Evolutionary conservation across 371 early-diverging fungal genomes (phyloP).

Genomic region (Apophysomyces variabilis): DNA sequence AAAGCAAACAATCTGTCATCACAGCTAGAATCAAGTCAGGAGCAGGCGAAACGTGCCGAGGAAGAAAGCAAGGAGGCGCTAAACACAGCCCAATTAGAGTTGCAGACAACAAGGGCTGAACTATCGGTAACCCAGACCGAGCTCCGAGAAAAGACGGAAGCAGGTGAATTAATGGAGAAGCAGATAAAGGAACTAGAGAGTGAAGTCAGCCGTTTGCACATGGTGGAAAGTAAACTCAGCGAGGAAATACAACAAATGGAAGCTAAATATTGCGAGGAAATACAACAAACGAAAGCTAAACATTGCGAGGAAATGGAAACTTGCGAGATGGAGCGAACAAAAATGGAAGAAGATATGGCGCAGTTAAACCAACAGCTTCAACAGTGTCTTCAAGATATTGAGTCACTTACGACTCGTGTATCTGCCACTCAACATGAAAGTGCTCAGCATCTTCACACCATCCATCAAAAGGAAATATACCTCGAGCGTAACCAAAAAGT

Average conservation of each 20-base stretch:
- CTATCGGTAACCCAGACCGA: slow-evolving; percentile 13
- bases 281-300: not conserved
- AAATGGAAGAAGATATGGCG: slow-evolving; percentile 18
- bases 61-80: slow-evolving; percentile 13
- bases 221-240: slow-evolving; percentile 14
- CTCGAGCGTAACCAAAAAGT: slow-evolving; percentile 12
- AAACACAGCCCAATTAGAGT: slow-evolving; percentile 6
- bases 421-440: slow-evolving; percentile 15
- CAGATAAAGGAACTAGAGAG: slow-evolving; percentile 11
- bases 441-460: slow-evolving; percentile 9
- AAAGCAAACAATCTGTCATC: slow-evolving; percentile 11
- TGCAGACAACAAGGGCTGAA: slow-evolving; percentile 10
- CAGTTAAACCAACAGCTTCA: slow-evolving; percentile 13
- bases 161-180: not conserved
- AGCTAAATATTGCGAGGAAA: slow-evolving; percentile 10
- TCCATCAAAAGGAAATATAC: slow-evolving; percentile 14
- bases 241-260: slow-evolving; percentile 12
- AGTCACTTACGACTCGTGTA: slow-evolving; percentile 12
- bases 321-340: slow-evolving; percentile 6
- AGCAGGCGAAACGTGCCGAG: slow-evolving; percentile 4
- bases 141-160: slow-evolving; percentile 14
- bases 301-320: slow-evolving; percentile 14
- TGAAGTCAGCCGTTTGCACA: slow-evolving; percentile 7
- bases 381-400: slow-evolving; percentile 10
- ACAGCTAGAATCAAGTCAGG: slow-evolving; percentile 11